Evolutionary conservation across 441 rosid species (phyloP).

Genomic region (Theobroma grandiflorum): DNA sequence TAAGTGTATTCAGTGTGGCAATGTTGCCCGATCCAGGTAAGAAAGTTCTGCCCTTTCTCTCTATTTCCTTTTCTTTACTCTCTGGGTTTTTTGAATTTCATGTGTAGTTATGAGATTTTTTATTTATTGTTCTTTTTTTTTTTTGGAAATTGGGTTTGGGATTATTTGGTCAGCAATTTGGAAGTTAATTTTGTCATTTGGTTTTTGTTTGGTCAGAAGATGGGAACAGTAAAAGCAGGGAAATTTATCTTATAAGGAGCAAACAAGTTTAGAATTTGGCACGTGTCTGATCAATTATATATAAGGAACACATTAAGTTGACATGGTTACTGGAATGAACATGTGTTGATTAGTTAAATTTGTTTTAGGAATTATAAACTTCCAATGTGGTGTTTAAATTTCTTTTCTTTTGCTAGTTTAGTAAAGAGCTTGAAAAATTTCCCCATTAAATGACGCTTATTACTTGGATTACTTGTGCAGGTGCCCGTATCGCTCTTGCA

Average conservation of each 20-base stretch:
- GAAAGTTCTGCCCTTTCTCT: background rate
- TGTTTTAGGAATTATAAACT: background rate
- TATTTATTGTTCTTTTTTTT: background rate
- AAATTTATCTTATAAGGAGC: background rate
- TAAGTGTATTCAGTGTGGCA: slow-evolving; percentile 94
- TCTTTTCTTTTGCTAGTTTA: background rate
- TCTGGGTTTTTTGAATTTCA: slow-evolving; percentile 21
- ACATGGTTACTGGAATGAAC: background rate
- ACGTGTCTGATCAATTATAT: background rate
- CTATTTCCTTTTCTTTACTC: background rate
- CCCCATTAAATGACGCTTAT: slow-evolving; percentile 20
- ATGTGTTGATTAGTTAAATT: background rate
- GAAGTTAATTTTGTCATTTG: background rate
- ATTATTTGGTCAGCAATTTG: background rate
- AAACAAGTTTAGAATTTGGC: background rate
- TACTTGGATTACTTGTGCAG: slow-evolving; percentile 52
- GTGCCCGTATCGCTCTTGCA: slow-evolving; percentile 95
- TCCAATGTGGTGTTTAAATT: background rate
- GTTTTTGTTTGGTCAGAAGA: background rate
- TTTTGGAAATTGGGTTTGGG: background rate
- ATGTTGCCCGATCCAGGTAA: slow-evolving; percentile 97
- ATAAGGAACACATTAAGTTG: background rate
- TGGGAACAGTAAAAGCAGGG: background rate
- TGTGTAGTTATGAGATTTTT: background rate
- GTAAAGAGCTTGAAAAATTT: background rate